phyloP scores from a whole-genome alignment of 306 rosid species.

The Cicer chorassanicum region DNA sequence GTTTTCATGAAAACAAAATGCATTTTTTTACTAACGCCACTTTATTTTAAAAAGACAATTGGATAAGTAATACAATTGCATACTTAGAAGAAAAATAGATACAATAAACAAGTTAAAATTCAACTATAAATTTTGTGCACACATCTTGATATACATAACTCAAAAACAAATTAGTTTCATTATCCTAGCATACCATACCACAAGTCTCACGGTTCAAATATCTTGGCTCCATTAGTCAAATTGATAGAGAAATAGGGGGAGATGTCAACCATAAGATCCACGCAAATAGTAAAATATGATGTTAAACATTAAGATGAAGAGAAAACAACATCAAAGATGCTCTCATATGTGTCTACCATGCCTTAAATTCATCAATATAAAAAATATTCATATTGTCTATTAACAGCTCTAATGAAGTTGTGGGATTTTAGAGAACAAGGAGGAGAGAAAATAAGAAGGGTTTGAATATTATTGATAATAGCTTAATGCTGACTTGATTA shows the following conservation, averaged over 20 bases:
- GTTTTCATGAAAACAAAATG: constrained; percentile 29
- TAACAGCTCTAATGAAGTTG: too few relatives aligned
- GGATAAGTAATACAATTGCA: constrained; percentile 8
- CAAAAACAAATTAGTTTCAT: constrained; percentile 16
- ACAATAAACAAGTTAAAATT: constrained; percentile 16
- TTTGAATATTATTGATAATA: too few relatives aligned
- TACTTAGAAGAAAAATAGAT: constrained; percentile 11
- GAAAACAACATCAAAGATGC: background rate
- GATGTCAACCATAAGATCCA: background rate
- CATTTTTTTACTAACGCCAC: background rate
- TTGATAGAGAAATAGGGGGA: background rate
- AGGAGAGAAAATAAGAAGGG: too few relatives aligned
- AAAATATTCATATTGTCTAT: background rate
- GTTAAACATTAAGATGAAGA: constrained; percentile 26
- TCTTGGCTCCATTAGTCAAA: background rate
- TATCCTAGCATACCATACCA: constrained; percentile 11
- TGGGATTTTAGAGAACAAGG: too few relatives aligned
- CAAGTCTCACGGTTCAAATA: background rate
- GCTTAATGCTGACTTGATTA: too few relatives aligned
- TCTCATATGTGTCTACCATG: background rate
- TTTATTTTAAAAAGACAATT: background rate
- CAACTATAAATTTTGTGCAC: background rate
- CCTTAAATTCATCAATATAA: constrained; percentile 29
- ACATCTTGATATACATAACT: constrained; percentile 4
- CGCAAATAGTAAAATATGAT: constrained; percentile 21